Base-by-base conservation (phyloP, 148 eudicot genomes). In the Silene conica region DNA sequence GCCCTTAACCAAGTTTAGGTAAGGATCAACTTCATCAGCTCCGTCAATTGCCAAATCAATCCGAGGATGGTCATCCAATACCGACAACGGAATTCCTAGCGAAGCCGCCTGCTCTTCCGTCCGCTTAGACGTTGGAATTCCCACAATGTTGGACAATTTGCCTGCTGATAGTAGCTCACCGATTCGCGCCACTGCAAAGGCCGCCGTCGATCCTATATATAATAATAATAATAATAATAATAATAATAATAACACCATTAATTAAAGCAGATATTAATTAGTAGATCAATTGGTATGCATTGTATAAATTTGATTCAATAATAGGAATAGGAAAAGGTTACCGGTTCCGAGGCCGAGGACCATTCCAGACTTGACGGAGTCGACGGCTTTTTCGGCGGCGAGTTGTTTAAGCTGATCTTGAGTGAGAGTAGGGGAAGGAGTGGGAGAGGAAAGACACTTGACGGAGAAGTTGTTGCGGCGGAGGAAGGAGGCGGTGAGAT, bases 261-360 rank as follows among this genome's bases (percentile, higher is more conserved):
- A n/a, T n/a, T n/a, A n/a, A n/a, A n/a, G n/a, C n/a, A n/a, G n/a
- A n/a, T n/a, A 11, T 13, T 25, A 60, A 62, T 23, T 23, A 41
- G 19, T 11, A 8, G 1, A 28, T 28, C 3, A 28, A 28, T 28
- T 28, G 2, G 31, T 28, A 28, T 28, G 31, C 1, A 28, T 28
- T 28, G 31, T 28, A 28, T 28, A 28, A 1, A 28, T 28, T 28
- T 28, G 31, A 28, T 28, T 28, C 2, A 3, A 28, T 28, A 28
- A 1, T 1, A 1, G 31, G 31, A 28, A 28, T 28, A 28, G 31
- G 31, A 3, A 28, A 28, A 28, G n/a, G 80, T 90, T 92, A 50
- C 97, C 97, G 26, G 97, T 96, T 22, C 97, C 97, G 67, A 92
- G 96, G 77, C 97, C 99, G 41, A 92, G 88, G 73, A 92, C 86